A percentile compares a stretch with the other conserved stretches of the same genome.
Conservation (phyloP, 2,329 filamentous ascomycete species). For the Lachnellula subtilissima region DNA sequence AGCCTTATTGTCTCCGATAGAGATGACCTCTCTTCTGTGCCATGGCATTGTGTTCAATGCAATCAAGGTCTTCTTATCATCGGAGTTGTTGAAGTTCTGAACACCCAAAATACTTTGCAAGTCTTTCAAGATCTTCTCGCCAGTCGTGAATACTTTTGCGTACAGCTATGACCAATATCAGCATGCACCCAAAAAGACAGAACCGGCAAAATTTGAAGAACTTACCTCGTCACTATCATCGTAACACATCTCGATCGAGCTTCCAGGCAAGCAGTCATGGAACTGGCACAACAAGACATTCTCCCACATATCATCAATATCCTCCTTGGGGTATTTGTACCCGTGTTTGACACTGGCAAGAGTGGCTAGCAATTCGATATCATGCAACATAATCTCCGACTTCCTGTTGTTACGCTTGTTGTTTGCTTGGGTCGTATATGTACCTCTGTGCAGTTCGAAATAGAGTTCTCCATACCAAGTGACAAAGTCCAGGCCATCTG, state of each 20-base stretch:
- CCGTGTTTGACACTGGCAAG: slow-evolving; percentile 67
- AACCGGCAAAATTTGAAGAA: background rate
- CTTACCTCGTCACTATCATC: slow-evolving; percentile 80
- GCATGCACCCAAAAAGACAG: slow-evolving; percentile 9
- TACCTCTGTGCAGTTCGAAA: slow-evolving; percentile 94
- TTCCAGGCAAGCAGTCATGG: slow-evolving; percentile 94
- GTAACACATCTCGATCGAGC: slow-evolving; percentile 96
- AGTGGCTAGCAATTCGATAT: slow-evolving; percentile 84
- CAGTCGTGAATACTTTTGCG: slow-evolving; percentile 72
- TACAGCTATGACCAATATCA: slow-evolving; percentile 59
- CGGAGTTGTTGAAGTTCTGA: slow-evolving; percentile 38
- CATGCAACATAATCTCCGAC: slow-evolving; percentile 77
- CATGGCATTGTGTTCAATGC: slow-evolving; percentile 86
- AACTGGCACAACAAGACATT: slow-evolving; percentile 88
- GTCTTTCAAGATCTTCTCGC: slow-evolving; percentile 65
- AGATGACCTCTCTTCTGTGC: slow-evolving; percentile 69
- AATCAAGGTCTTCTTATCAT: slow-evolving; percentile 45
- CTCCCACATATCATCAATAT: slow-evolving; percentile 98
- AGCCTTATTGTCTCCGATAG: slow-evolving; percentile 50
- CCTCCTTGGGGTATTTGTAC: slow-evolving; percentile 88
- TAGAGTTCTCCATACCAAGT: slow-evolving; percentile 99
- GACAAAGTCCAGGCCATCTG: slow-evolving; percentile 59
- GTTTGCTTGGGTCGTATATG: slow-evolving; percentile 95
- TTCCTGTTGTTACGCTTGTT: slow-evolving; percentile 94
- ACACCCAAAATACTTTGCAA: slow-evolving; percentile 65